phyloP scores from a whole-genome alignment of 768 basidiomycete species.

The Pluteus cervinus region DNA sequence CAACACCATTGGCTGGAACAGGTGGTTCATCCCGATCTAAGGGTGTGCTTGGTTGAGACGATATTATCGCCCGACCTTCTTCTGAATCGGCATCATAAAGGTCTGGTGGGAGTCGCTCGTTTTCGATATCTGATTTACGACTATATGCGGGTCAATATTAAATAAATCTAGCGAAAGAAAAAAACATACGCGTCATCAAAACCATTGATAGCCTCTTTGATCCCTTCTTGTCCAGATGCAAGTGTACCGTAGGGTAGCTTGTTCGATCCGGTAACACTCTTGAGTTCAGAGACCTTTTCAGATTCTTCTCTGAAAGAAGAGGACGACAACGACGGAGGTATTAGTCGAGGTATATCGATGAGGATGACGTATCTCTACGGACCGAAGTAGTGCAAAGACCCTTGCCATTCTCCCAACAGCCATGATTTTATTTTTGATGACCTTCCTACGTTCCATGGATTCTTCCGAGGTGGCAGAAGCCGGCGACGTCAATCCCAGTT shows the following conservation, averaged over 20 bases:
- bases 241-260: constrained; percentile 81
- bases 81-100: constrained; percentile 77
- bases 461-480: constrained; percentile 39
- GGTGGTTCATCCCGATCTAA: constrained; percentile 38
- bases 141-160: constrained; percentile 30
- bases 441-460: constrained; percentile 68
- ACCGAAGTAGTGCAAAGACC: constrained; percentile 95
- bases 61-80: constrained; percentile 62
- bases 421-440: constrained; percentile 98
- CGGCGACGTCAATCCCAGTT: constrained; percentile 33
- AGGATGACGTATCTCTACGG: constrained; percentile 17
- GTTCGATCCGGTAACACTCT: constrained; percentile 74
- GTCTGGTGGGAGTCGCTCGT: constrained; percentile 96
- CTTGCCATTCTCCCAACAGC: constrained; percentile 95
- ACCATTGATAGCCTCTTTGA: constrained; percentile 88
- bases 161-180: not conserved
- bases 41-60: constrained; percentile 53
- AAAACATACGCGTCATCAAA: constrained; percentile 91
- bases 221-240: constrained; percentile 86
- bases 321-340: not conserved
- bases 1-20: constrained; percentile 39
- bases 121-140: constrained; percentile 97
- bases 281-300: constrained; percentile 95
- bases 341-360: not conserved
- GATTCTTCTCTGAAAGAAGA: constrained; percentile 77